Percentiles rank a stretch among this genome's conserved stretches.
Conservation (phyloP, 164 flowering plant species). For the Litsea cubeba region DNA sequence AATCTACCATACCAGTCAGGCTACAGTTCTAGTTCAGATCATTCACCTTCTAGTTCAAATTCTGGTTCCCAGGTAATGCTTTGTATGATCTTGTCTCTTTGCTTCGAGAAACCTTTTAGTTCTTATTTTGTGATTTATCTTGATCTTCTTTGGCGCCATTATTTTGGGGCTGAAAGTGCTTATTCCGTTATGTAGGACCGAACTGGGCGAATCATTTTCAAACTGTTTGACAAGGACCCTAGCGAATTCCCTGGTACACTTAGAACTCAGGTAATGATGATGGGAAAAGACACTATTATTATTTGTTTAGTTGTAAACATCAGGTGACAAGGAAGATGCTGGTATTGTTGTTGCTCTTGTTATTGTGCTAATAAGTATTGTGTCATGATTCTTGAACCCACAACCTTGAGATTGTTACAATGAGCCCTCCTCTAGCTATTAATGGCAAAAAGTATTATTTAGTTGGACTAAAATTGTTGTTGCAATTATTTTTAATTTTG, state of each 20-base stretch:
- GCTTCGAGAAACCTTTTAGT: not conserved
- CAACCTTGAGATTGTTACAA: too few relatives aligned
- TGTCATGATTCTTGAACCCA: too few relatives aligned
- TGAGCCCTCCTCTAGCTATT: not conserved
- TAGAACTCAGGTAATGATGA: slow-evolving; percentile 45
- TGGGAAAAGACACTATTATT: too few relatives aligned
- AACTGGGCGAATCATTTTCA: slow-evolving; percentile 71
- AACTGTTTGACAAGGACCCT: slow-evolving; percentile 87
- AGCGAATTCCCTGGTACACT: slow-evolving; percentile 66
- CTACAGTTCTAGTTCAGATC: slow-evolving; percentile 75
- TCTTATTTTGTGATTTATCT: not conserved
- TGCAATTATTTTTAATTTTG: not conserved
- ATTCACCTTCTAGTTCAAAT: slow-evolving; percentile 75
- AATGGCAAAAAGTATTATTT: not conserved
- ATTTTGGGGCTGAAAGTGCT: not conserved
- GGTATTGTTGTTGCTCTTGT: too few relatives aligned
- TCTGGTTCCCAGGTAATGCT: slow-evolving; percentile 69
- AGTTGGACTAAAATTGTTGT: not conserved
- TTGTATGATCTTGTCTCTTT: not conserved
- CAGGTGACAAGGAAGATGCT: too few relatives aligned
- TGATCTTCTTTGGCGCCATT: not conserved
- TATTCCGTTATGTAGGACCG: slow-evolving; percentile 46
- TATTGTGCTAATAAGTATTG: too few relatives aligned
- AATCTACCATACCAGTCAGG: slow-evolving; percentile 55
- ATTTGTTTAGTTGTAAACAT: too few relatives aligned